Percentiles rank a stretch among this genome's conserved stretches.
phyloP scores from a whole-genome alignment of 2,329 filamentous ascomycete genomes.

The Trichoderma citrinoviride region DNA sequence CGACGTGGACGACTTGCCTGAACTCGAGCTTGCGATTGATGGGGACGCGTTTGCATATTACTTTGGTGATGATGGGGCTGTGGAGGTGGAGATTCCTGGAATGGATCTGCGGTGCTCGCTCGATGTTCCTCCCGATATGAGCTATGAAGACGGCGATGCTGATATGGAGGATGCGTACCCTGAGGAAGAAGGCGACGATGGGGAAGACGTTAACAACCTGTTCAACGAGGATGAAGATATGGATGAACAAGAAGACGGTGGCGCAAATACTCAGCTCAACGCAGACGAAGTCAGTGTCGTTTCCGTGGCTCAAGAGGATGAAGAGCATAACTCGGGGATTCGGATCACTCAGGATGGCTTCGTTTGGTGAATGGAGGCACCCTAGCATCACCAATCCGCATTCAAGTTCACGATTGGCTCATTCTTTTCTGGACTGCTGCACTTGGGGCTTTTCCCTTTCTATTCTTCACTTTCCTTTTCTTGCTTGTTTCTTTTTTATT shows the following conservation, averaged over 20 bases:
- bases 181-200: background rate
- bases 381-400: too few relatives aligned
- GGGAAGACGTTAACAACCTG: background rate
- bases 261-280: background rate
- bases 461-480: background rate
- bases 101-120: constrained; percentile 26
- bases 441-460: too few relatives aligned
- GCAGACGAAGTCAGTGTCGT: background rate
- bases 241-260: background rate
- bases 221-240: background rate
- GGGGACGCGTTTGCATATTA: constrained; percentile 29
- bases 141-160: background rate
- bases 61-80: constrained; percentile 25
- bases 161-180: background rate
- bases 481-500: background rate
- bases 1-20: constrained; percentile 29
- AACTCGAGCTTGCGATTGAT: constrained; percentile 34
- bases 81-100: constrained; percentile 33
- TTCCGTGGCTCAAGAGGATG: background rate
- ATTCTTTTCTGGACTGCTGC: too few relatives aligned
- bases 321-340: background rate
- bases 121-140: constrained; percentile 14
- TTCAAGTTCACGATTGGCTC: too few relatives aligned
- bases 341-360: constrained; percentile 1
- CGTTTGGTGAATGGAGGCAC: background rate